These are phyloP conservation scores for Debaryomyces hansenii DNA, from an alignment of 805 yeast genomes.

Conservation along the genomic window DNA sequence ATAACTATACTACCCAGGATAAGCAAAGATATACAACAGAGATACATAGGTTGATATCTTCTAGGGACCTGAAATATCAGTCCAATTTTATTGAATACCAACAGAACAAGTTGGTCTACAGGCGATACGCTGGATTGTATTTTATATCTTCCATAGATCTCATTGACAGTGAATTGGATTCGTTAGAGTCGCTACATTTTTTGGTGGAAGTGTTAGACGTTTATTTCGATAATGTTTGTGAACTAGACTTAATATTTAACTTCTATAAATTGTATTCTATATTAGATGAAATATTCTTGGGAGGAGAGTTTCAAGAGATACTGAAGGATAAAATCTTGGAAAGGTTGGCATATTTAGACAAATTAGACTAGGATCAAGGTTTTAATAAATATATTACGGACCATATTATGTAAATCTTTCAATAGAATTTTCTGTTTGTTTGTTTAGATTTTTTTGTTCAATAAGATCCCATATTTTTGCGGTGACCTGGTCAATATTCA, in stretches of 20 bases:
- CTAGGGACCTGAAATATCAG: slow-evolving; percentile 82
- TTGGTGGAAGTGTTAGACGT: slow-evolving; percentile 86
- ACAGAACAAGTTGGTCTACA: slow-evolving; percentile 67
- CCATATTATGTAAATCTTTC: slow-evolving; percentile 1
- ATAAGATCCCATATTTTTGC: slow-evolving; percentile 42
- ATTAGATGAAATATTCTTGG: slow-evolving; percentile 82
- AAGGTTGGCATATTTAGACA: slow-evolving; percentile 64
- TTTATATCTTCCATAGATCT: slow-evolving; percentile 81
- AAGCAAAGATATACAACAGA: slow-evolving; percentile 49
- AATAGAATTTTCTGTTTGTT: slow-evolving; percentile 12
- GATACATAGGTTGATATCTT: slow-evolving; percentile 74
- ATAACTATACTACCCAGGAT: slow-evolving; percentile 27
- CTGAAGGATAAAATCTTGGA: slow-evolving; percentile 67
- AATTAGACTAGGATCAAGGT: slow-evolving; percentile 43
- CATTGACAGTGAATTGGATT: slow-evolving; percentile 79
- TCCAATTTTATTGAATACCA: slow-evolving; percentile 72
- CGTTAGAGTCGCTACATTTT: slow-evolving; percentile 80
- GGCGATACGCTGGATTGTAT: slow-evolving; percentile 89
- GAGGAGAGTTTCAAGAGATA: slow-evolving; percentile 89
- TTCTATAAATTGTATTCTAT: slow-evolving; percentile 81
- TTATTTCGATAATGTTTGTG: slow-evolving; percentile 89
- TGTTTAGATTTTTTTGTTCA: slow-evolving; percentile 6
- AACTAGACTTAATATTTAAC: slow-evolving; percentile 88
- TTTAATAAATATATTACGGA: neutral
- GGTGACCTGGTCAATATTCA: slow-evolving; percentile 56